phyloP scores from a whole-genome alignment of 2,329 filamentous ascomycete genomes.

The Fusarium pseudoanthophilum region DNA sequence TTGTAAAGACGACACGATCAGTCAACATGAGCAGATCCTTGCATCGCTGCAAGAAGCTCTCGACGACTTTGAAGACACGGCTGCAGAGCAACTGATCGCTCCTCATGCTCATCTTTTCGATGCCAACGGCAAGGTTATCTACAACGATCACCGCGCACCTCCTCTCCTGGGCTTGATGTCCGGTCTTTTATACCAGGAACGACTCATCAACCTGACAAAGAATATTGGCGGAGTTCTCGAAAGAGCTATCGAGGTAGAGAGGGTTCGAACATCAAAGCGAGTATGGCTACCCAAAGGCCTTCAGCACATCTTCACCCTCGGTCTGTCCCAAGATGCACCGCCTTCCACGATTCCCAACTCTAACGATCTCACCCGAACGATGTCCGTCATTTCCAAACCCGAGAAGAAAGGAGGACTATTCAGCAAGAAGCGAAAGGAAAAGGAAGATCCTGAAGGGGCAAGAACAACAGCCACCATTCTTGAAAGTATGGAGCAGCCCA shows the following conservation, averaged over 20 bases:
- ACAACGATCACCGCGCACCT: neutral
- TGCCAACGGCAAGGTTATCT: conserved; percentile 4
- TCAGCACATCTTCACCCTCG: conserved; percentile 2
- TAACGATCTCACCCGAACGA: conserved; percentile 1
- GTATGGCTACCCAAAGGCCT: conserved; percentile 15
- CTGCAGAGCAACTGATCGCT: neutral
- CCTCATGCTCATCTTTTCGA: conserved; percentile 19
- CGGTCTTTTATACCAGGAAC: conserved; percentile 10
- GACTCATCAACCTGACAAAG: conserved; percentile 10
- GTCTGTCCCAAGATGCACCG: conserved; percentile 8
- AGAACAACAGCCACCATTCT: conserved; percentile 1
- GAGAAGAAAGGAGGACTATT: conserved; percentile 10
- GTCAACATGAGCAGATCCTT: neutral
- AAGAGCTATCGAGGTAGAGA: conserved; percentile 3
- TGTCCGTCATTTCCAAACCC: conserved; percentile 5
- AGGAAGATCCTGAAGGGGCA: neutral
- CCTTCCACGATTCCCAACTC: conserved; percentile 6
- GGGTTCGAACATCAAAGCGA: neutral
- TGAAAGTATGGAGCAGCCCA: conserved; percentile 9
- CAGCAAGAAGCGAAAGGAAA: conserved; percentile 1
- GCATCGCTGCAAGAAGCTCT: neutral
- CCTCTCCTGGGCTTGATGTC: conserved; percentile 17
- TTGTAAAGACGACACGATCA: neutral
- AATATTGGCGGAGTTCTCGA: neutral
- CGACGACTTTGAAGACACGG: conserved; percentile 10